Base-by-base conservation (phyloP, 148 eudicot genomes). In the Cornus kousa region DNA sequence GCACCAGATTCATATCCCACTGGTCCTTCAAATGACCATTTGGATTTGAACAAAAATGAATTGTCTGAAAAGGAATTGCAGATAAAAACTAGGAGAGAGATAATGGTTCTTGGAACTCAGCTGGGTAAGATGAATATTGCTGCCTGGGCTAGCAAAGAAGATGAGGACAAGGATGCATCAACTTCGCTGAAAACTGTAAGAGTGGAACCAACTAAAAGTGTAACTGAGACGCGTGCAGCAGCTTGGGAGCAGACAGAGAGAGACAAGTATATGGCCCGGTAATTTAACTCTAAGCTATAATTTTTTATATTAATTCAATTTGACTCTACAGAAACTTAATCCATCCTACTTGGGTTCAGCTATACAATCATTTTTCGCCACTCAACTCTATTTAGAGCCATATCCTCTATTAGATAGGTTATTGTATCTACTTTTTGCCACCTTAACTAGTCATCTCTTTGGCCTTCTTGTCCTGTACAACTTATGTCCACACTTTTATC, bases 221-320 rank as follows among this genome's bases (percentile, higher is more conserved):
- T 84, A 46, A 80, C 85, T 65, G 94, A 88, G 77, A 84, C 83
- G 12, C 89, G 90, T 60, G 94, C 94, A 66, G 89, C 83, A 74
- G 90, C 88, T 82, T 90, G 94, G 94, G 94, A 90, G 83, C 91
- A 90, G 22, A 88, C 94, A 62, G 94, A 90, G 86, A 88, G 81
- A 79, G 94, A 90, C 74, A 90, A 88, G 83, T 90, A 86, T 78
- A 84, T 70, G 78, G 90, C 94, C 68, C 88, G 91, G 91, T 90
- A 74, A 74, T 73, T 78, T 23, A 5, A 74, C 37, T 68, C 40
- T 39, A 22, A 19, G 6, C 32, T 53, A 8, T 37, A 32, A 6
- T 57, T 68, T 32, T 74, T 19, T 79, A 17, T 73, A n/a, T 73
- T 22, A 33, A 62, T 62, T 62, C 8, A 62, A 62, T 19, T 19